These are phyloP conservation scores for Neonectria magnoliae DNA, from an alignment of 2,329 filamentous ascomycete genomes.

Conservation along the genomic window DNA sequence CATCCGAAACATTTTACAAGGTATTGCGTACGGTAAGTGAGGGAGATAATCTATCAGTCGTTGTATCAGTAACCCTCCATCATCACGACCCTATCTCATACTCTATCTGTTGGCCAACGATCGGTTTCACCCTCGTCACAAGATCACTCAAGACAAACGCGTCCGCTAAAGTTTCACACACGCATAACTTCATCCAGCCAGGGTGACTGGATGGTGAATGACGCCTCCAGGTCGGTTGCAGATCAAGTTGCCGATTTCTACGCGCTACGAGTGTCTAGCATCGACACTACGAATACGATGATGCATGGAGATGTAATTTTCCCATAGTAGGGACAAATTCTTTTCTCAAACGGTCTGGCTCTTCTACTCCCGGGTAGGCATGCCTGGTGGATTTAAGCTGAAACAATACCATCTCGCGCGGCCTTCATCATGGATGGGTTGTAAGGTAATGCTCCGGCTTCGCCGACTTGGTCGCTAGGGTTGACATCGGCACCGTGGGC, in stretches of 20 bases:
- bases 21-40: neutral
- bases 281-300: neutral
- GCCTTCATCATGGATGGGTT: neutral
- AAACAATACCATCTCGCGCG: neutral
- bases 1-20: neutral
- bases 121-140: neutral
- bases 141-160: neutral
- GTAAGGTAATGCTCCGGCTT: neutral
- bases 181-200: neutral
- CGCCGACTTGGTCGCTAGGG: neutral
- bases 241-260: constrained; percentile 5
- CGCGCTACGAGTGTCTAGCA: neutral
- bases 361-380: neutral
- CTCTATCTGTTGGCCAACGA: neutral
- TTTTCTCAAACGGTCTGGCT: too few relatives aligned
- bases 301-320: neutral
- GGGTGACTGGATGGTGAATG: neutral
- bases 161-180: neutral
- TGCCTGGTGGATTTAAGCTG: neutral
- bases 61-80: neutral
- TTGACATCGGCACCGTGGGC: neutral
- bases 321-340: neutral
- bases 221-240: neutral
- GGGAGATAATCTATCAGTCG: neutral
- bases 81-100: neutral